Base-by-base conservation (phyloP, 2,329 filamentous ascomycete genomes). In the Talaromyces rugulosus region DNA sequence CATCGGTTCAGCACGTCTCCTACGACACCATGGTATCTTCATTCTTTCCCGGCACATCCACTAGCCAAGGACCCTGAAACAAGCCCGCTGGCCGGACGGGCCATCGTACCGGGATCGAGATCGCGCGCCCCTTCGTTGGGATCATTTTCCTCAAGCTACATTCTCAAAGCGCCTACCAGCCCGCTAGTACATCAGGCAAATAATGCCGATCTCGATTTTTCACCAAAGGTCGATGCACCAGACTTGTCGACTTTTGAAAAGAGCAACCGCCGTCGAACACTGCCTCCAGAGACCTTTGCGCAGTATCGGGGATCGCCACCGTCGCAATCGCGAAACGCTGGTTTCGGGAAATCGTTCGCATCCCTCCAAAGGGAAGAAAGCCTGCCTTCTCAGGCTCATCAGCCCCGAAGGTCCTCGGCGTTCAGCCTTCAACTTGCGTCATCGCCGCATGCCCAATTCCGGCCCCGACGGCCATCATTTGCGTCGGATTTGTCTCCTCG, bases 101-200 rank as follows among this genome's bases (percentile, higher is more conserved):
- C 34, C 12, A 52, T 57, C 30, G 27, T 63, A 14, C 58, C 64
- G 56, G 50, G 65, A 64, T 66, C 67, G 56, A 71, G 72, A 53
- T 80, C 82, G 0, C 76, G 80, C 27, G 78, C 83, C 18, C 88
- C 88, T 7, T 88, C 87, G 0, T 71, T 89, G 9, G 89, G 88
- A 3, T 92, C 91, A 1, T 82, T 90, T 14, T 89, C 90, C 0
- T 89, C 88, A 1, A 92, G 87, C 68, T 97, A 96, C 73, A 83
- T 90, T 34, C 89, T 96, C 64, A 89, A 94, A 75, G 86, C 91
- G 2, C 94, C 95, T 0, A 98, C 95, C 2, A 98, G 93, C 69
- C 95, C 95, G 14, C 81, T 99, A 11, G 93, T 96, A 0, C 88
- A 97, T 70, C 92, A 92, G 50, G 87, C 92, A 70, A 96, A 89